phyloP scores from a whole-genome alignment of 371 early-diverging fungal species.

The Circinella minor region DNA sequence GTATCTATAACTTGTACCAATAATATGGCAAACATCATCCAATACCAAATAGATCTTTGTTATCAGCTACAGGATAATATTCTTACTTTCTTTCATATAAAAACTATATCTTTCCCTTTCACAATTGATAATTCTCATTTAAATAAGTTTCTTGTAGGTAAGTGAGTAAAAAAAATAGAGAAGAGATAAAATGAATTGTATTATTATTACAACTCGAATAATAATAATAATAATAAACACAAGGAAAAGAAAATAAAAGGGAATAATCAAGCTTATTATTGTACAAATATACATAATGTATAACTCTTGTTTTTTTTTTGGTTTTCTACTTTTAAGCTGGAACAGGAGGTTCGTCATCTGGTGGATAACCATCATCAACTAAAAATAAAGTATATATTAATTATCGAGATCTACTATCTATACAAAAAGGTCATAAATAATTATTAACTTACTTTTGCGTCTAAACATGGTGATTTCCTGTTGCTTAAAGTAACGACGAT shows the following conservation, averaged over 20 bases:
- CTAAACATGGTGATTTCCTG: constrained; percentile 93
- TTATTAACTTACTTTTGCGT: constrained; percentile 45
- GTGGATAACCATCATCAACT: constrained; percentile 42
- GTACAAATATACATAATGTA: neutral
- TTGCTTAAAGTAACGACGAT: constrained; percentile 96
- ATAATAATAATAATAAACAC: neutral
- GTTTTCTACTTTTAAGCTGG: constrained; percentile 6
- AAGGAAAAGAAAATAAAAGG: constrained; percentile 2
- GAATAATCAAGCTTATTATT: constrained; percentile 9
- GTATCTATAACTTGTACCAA: too few relatives aligned
- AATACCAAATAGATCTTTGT: too few relatives aligned
- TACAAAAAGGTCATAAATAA: neutral
- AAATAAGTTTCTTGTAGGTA: too few relatives aligned
- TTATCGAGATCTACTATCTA: neutral
- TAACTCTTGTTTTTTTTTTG: neutral
- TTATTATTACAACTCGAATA: neutral
- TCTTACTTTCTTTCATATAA: too few relatives aligned
- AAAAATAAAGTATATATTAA: neutral
- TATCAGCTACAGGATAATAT: too few relatives aligned
- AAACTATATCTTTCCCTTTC: too few relatives aligned
- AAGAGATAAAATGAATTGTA: too few relatives aligned
- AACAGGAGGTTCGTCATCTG: constrained; percentile 22
- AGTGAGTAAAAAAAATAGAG: too few relatives aligned
- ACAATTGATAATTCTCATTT: too few relatives aligned
- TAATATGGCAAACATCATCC: too few relatives aligned